These are phyloP conservation scores for Flaveria brownii DNA, from an alignment of 129 eudicot genomes.

Conservation along the genomic window DNA sequence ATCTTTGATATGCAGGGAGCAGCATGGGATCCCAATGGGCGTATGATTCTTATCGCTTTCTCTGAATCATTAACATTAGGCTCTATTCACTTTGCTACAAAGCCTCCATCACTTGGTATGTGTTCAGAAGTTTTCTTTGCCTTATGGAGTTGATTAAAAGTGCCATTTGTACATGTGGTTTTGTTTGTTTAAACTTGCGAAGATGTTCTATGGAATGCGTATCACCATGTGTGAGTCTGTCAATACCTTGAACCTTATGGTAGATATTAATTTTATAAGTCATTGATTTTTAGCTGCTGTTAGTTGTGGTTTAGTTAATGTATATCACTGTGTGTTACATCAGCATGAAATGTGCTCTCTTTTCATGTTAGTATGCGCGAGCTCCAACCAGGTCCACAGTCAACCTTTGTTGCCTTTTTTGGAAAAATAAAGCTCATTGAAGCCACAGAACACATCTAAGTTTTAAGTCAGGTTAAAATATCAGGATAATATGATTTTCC, in stretches of 20 bases:
- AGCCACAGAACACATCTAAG: slow-evolving; percentile 8
- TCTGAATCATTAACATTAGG: slow-evolving; percentile 88
- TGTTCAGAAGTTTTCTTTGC: slow-evolving; percentile 11
- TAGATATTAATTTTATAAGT: not conserved
- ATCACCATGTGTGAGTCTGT: too few relatives aligned
- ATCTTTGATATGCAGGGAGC: slow-evolving; percentile 70
- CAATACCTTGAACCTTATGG: not conserved
- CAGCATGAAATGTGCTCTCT: slow-evolving; percentile 1
- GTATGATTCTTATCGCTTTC: slow-evolving; percentile 79
- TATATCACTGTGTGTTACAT: not conserved
- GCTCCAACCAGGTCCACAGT: slow-evolving; percentile 11
- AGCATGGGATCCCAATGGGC: slow-evolving; percentile 99
- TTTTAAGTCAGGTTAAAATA: not conserved
- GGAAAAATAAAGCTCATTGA: not conserved
- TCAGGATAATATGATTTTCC: not conserved
- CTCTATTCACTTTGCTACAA: slow-evolving; percentile 88
- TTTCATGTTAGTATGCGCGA: slow-evolving; percentile 7
- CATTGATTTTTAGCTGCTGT: not conserved
- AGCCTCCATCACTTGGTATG: slow-evolving; percentile 96
- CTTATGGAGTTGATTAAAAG: not conserved
- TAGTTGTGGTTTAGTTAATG: slow-evolving; percentile 7
- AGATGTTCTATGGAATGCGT: not conserved
- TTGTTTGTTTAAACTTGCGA: slow-evolving; percentile 22
- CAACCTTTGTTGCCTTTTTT: slow-evolving; percentile 9
- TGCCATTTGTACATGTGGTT: slow-evolving; percentile 8